Evolutionary conservation across 2,329 filamentous ascomycete genomes (phyloP).

Genomic region (Verticillium longisporum): DNA sequence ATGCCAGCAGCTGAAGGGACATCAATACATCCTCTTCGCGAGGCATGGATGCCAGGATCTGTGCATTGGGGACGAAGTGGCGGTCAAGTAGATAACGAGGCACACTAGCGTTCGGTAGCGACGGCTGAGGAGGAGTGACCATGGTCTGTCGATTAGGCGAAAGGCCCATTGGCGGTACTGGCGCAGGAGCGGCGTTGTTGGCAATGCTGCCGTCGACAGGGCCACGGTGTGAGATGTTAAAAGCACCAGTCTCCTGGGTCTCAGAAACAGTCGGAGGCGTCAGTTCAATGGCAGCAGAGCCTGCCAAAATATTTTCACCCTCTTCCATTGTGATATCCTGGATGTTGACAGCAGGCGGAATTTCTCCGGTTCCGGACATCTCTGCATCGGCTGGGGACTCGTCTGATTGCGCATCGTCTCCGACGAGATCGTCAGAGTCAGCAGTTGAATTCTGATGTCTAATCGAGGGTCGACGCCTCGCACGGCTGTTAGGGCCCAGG

Average conservation of each 20-base stretch:
- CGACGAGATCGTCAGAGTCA: conserved; percentile 79
- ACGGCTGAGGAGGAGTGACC: conserved; percentile 68
- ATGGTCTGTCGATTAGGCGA: conserved; percentile 67
- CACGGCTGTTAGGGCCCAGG: conserved; percentile 44
- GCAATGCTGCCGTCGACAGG: conserved; percentile 79
- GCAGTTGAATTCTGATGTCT: conserved; percentile 87
- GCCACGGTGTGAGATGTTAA: conserved; percentile 86
- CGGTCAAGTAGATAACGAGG: conserved; percentile 76
- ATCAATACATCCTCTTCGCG: conserved; percentile 96
- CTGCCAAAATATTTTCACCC: conserved; percentile 70
- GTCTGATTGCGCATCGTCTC: conserved; percentile 76
- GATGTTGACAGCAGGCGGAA: conserved; percentile 77
- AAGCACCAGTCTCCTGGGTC: conserved; percentile 79
- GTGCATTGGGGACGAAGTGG: conserved; percentile 59
- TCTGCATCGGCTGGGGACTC: conserved; percentile 64
- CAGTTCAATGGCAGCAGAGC: conserved; percentile 61
- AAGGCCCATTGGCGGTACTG: conserved; percentile 61
- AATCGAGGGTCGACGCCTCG: conserved; percentile 73
- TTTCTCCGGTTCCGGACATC: conserved; percentile 72
- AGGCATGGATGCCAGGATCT: conserved; percentile 84
- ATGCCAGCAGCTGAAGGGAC: conserved; percentile 92
- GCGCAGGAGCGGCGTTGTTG: conserved; percentile 61
- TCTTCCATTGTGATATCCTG: conserved; percentile 77
- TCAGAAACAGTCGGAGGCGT: conserved; percentile 75
- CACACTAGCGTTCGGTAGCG: conserved; percentile 62